A percentile compares a stretch with the other conserved stretches of the same genome.
phyloP scores from a whole-genome alignment of 345 rosid species.

The Excoecaria cochinchinensis region DNA sequence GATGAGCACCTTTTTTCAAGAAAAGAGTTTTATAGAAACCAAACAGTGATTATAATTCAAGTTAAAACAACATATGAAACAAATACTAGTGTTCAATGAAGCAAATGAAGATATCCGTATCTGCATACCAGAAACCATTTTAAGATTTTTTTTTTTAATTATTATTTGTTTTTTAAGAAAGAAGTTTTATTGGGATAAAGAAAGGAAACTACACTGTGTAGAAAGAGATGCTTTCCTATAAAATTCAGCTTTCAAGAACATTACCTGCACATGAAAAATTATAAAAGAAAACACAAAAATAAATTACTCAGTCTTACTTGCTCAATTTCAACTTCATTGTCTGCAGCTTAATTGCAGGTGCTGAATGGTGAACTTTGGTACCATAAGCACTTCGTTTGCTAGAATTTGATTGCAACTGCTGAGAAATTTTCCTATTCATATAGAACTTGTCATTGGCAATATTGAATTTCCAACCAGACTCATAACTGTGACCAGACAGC shows the following conservation, averaged over 20 bases:
- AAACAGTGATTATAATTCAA: too few species aligned
- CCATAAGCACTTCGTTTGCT: conserved; percentile 73
- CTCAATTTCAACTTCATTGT: conserved; percentile 88
- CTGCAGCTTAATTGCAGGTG: conserved; percentile 92
- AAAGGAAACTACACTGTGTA: not conserved
- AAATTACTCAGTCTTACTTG: conserved; percentile 62
- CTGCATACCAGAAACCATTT: not conserved
- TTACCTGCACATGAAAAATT: too few species aligned
- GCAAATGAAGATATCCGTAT: not conserved
- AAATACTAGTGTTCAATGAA: not conserved
- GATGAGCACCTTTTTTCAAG: not conserved
- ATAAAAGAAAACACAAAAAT: not conserved
- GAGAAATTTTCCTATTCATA: conserved; percentile 78
- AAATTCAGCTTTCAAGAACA: too few species aligned
- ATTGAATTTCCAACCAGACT: conserved; percentile 79
- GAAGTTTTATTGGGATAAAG: not conserved
- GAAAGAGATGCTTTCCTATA: too few species aligned
- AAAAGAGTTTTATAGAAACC: not conserved
- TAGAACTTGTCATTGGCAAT: conserved; percentile 94
- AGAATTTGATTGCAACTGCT: conserved; percentile 74
- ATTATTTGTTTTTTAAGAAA: not conserved
- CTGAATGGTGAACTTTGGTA: conserved; percentile 82
- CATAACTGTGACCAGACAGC: conserved; percentile 41
- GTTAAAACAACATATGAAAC: too few species aligned
- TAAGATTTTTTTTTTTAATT: not conserved